Conservation (phyloP, 139 green algal genomes). For the Coelastrella sp. region DNA sequence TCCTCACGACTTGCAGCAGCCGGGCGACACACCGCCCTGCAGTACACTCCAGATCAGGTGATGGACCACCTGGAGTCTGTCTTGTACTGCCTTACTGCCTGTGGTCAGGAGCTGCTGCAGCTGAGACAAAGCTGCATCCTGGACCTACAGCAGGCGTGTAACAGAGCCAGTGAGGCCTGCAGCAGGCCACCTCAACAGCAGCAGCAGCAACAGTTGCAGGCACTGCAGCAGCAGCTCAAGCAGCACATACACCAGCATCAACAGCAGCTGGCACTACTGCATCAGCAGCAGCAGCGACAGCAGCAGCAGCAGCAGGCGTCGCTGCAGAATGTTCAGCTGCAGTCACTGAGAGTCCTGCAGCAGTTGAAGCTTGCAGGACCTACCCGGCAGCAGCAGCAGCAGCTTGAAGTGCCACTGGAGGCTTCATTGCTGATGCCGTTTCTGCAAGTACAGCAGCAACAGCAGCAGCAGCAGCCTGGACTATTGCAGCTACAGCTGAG, state of each 20-base stretch:
- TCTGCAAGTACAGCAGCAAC: slow-evolving; percentile 17
- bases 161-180: slow-evolving; percentile 58
- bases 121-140: slow-evolving; percentile 52
- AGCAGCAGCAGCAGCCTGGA: slow-evolving; percentile 6
- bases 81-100: slow-evolving; percentile 72
- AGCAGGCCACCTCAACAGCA: slow-evolving; percentile 1
- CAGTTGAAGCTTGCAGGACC: slow-evolving; percentile 20
- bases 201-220: background rate
- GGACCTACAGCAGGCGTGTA: slow-evolving; percentile 57
- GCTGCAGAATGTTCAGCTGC: slow-evolving; percentile 17
- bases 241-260: background rate
- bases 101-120: slow-evolving; percentile 61
- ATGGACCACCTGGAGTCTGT: slow-evolving; percentile 64
- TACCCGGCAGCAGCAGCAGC: background rate
- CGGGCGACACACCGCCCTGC: slow-evolving; percentile 52
- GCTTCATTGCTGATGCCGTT: slow-evolving; percentile 18
- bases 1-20: slow-evolving; percentile 37
- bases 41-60: slow-evolving; percentile 49
- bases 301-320: slow-evolving; percentile 9
- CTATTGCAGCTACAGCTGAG: slow-evolving; percentile 9
- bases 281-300: background rate
- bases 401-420: slow-evolving; percentile 21
- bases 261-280: slow-evolving; percentile 26
- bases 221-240: background rate
- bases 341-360: slow-evolving; percentile 10